Base-by-base conservation (phyloP, 2,329 filamentous ascomycete genomes). In the Penicillium vulpinum region DNA sequence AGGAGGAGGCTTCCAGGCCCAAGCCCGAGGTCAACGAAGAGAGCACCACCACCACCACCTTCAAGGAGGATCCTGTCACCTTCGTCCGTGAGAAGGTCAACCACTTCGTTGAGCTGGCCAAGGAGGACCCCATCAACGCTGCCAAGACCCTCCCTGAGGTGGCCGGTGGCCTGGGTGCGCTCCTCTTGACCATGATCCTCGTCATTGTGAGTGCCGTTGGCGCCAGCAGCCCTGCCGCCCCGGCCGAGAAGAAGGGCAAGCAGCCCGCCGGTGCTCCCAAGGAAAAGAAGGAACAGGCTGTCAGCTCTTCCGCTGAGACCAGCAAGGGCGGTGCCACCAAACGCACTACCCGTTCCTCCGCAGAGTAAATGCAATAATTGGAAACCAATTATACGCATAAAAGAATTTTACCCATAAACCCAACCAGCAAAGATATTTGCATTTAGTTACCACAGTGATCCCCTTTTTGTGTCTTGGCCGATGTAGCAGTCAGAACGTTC, bases 51-150 rank as follows among this genome's bases (percentile, higher is more conserved):
- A 83, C 79, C 77, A 86, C 96, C 64, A 88, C 85, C 76, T 97
- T 99, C 88, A 79, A 86, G 70, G 93, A 97, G 63, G 91, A 96
- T 83, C 94, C 94, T 46, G 85, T 96, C 67, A 80, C 80, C 67
- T 99, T 90, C 78, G 77, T 96, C 78, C 90, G 88, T 79, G 90
- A 96, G 88, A 97, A 97, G 87, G 76, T 95, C 60, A 88, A 95
- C 67, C 86, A 95, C 62, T 99, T 99, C 85, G 75, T 94, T 69
- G 88, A 87, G 67, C 88, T 97, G 70, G 90, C 87, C 74, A 85
- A 91, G 82, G 84, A 86, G 69, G 88, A 95, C 77, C 92, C 92
- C 57, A 69, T 96, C 64, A 83, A 92, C 79, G 92, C 92, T 51
- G 80, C 92, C 79, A 90, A 91, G 80, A 90, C 91, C 68, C 90